Conservation (phyloP, 805 yeast genomes). For the Sugiyamaella lignohabitans region DNA sequence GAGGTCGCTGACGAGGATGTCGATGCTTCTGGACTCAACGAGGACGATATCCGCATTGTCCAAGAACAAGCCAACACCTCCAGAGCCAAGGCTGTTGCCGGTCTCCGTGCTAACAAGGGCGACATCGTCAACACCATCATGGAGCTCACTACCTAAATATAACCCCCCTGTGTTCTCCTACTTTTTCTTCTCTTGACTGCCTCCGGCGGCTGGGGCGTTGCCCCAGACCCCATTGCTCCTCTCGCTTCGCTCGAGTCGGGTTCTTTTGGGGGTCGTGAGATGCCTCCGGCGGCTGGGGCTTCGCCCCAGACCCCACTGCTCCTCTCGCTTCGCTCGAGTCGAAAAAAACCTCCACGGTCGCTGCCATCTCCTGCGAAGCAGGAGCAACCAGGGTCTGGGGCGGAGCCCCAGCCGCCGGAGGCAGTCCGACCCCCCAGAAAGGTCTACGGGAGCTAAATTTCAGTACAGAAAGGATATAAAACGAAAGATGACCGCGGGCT, state of each 20-base stretch:
- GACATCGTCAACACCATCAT: constrained; percentile 96
- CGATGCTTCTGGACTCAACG: constrained; percentile 78
- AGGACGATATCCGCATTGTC: constrained; percentile 77
- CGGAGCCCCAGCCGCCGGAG: constrained; percentile 1
- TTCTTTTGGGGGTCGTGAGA: no score
- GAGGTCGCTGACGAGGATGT: constrained; percentile 66
- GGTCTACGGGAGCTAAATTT: neutral
- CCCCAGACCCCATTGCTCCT: no score
- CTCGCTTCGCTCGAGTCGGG: neutral
- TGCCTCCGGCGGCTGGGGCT: constrained; percentile 1
- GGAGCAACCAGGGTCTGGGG: neutral
- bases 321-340: neutral
- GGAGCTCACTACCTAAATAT: constrained; percentile 37
- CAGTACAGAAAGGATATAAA: no score
- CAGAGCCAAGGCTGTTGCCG: constrained; percentile 84
- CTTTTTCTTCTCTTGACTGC: neutral
- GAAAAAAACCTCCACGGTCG: neutral
- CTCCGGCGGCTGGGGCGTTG: neutral
- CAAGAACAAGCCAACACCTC: constrained; percentile 88
- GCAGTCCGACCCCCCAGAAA: neutral
- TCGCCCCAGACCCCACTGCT: no score
- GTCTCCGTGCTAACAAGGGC: constrained; percentile 80
- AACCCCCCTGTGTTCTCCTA: no score
- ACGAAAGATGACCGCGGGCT: no score
- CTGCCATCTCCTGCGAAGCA: neutral